A percentile compares a stretch with the other conserved stretches of the same genome.
Conservation (phyloP, 768 basidiomycete species). For the Sutorius australiensis region DNA sequence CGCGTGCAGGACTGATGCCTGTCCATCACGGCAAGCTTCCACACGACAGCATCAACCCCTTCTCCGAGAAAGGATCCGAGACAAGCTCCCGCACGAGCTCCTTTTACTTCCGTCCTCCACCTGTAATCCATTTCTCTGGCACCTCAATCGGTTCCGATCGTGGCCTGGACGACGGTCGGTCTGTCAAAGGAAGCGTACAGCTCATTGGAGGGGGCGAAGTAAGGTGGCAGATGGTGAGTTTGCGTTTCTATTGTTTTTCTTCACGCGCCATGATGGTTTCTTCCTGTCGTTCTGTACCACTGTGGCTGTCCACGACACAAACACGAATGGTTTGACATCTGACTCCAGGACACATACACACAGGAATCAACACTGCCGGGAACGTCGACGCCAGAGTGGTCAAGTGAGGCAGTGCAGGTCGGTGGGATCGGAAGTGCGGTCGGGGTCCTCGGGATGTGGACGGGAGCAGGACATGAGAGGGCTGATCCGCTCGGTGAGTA, state of each 20-base stretch:
- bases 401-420: conserved; percentile 53
- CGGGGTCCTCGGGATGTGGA: conserved; percentile 56
- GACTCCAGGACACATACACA: conserved; percentile 14
- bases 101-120: conserved; percentile 34
- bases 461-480: conserved; percentile 44
- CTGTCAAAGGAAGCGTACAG: conserved; percentile 41
- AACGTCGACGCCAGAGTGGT: conserved; percentile 43
- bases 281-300: too few species aligned
- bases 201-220: conserved; percentile 48
- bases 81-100: conserved; percentile 18
- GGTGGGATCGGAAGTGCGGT: conserved; percentile 51
- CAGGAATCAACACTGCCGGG: conserved; percentile 34
- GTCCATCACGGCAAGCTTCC: conserved; percentile 8
- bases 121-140: conserved; percentile 51
- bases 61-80: not conserved
- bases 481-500: conserved; percentile 42
- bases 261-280: not conserved
- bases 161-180: conserved; percentile 31
- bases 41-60: conserved; percentile 14
- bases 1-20: conserved; percentile 23
- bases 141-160: conserved; percentile 39
- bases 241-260: not conserved
- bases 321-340: not conserved
- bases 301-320: not conserved
- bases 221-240: conserved; percentile 48